A percentile compares a stretch with the other conserved stretches of the same genome.
These are phyloP conservation scores for Sporothrix brunneoviolacea DNA, from an alignment of 2,329 filamentous ascomycete species.

Conservation along the genomic window DNA sequence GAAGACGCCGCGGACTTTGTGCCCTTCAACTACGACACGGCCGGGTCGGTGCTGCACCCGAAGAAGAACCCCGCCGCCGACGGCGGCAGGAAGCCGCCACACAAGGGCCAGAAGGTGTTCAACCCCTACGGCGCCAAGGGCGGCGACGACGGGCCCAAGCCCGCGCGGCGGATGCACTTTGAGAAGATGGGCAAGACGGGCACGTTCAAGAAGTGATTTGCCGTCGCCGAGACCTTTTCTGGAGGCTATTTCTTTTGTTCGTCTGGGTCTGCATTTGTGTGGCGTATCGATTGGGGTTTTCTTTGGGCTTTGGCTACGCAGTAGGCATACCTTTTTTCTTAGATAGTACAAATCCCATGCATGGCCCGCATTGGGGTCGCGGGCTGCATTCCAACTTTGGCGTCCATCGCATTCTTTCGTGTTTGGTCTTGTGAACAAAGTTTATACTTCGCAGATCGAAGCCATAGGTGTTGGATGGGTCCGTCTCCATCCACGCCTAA, in stretches of 20 bases:
- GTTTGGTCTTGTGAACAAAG: too few relatives aligned
- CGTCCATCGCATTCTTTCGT: too few relatives aligned
- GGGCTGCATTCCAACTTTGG: too few relatives aligned
- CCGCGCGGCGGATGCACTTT: conserved; percentile 26
- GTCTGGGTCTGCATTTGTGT: background rate
- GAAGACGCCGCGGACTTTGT: conserved; percentile 22
- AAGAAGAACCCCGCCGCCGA: conserved; percentile 15
- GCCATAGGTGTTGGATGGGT: too few relatives aligned
- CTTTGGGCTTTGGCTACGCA: too few relatives aligned
- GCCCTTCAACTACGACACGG: conserved; percentile 32
- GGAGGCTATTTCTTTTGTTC: too few relatives aligned
- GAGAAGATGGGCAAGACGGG: conserved; percentile 29
- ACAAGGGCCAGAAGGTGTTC: conserved; percentile 24
- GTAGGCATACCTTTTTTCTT: too few relatives aligned
- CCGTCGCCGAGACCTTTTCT: too few relatives aligned
- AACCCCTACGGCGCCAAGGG: conserved; percentile 26
- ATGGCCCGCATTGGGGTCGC: too few relatives aligned
- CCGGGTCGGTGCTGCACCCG: conserved; percentile 27
- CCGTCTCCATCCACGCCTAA: too few relatives aligned
- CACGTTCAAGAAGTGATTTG: conserved; percentile 36
- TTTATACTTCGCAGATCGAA: too few relatives aligned
- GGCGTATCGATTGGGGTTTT: background rate
- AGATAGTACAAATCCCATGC: too few relatives aligned
- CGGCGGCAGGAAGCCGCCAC: conserved; percentile 7
- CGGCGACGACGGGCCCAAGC: conserved; percentile 26